Percentiles rank a stretch among this genome's conserved stretches.
Evolutionary conservation across 2,329 filamentous ascomycete genomes (phyloP).

Genomic region (Acrodontium crateriforme): DNA sequence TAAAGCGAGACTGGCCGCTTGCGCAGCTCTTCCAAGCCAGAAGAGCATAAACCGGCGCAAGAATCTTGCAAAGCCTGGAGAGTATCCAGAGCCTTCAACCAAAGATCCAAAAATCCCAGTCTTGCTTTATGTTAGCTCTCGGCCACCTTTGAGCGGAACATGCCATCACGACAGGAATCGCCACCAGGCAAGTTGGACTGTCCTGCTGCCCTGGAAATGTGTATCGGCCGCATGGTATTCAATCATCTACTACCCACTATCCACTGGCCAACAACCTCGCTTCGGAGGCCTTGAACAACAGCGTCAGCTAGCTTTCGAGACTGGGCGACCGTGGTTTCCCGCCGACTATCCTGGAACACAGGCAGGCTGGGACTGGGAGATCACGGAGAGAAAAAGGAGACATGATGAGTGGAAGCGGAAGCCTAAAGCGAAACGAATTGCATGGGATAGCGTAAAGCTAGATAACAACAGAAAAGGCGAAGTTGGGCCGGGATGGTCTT

Average conservation of each 20-base stretch:
- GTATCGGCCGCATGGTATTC: slow-evolving; percentile 75
- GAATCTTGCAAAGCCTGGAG: slow-evolving; percentile 47
- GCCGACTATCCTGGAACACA: slow-evolving; percentile 68
- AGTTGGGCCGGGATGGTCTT: slow-evolving; percentile 66
- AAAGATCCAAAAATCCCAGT: slow-evolving; percentile 68
- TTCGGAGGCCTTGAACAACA: slow-evolving; percentile 73
- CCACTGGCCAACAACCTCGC: slow-evolving; percentile 63
- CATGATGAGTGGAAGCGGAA: slow-evolving; percentile 57
- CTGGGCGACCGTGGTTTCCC: slow-evolving; percentile 68
- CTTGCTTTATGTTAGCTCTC: slow-evolving; percentile 40
- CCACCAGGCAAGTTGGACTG: slow-evolving; percentile 58
- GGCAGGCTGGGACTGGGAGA: slow-evolving; percentile 67
- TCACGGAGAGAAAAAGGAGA: slow-evolving; percentile 46
- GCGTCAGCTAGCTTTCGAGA: slow-evolving; percentile 70
- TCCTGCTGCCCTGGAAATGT: slow-evolving; percentile 83
- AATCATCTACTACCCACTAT: slow-evolving; percentile 68
- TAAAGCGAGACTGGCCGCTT: slow-evolving; percentile 49
- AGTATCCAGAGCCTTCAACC: slow-evolving; percentile 41
- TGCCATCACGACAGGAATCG: background rate
- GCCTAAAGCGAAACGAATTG: slow-evolving; percentile 68
- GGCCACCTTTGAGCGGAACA: background rate
- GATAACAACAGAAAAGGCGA: slow-evolving; percentile 67
- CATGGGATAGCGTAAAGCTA: slow-evolving; percentile 61
- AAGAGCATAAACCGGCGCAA: slow-evolving; percentile 70
- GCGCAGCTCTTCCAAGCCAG: slow-evolving; percentile 55